Evolutionary conservation across 441 rosid genomes (phyloP).

Genomic region (Raphanus hybrid): DNA sequence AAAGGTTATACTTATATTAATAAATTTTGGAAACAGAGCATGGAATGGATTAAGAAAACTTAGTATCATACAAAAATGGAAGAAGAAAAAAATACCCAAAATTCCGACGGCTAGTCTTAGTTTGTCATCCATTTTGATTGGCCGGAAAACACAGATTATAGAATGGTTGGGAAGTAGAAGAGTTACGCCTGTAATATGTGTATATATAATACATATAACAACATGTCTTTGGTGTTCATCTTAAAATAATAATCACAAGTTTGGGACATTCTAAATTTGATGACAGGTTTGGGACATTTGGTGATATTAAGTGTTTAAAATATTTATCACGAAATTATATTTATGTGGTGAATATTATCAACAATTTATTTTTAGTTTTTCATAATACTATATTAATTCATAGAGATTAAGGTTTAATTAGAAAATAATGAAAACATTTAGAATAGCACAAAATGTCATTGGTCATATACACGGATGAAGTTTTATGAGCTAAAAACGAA

Average conservation of each 20-base stretch:
- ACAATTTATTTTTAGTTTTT: not conserved
- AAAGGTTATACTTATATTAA: not conserved
- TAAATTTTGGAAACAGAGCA: not conserved
- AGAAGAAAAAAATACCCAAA: slow-evolving; percentile 50
- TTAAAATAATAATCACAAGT: slow-evolving; percentile 31
- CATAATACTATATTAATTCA: not conserved
- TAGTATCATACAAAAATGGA: not conserved
- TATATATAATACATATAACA: slow-evolving; percentile 17
- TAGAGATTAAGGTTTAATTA: not conserved
- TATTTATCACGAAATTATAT: not conserved
- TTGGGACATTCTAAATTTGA: slow-evolving; percentile 21
- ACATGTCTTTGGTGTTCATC: slow-evolving; percentile 22
- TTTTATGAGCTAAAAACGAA: not conserved
- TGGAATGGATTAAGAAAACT: not conserved
- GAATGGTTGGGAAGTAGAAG: slow-evolving; percentile 25
- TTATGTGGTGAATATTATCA: not conserved
- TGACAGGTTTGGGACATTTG: slow-evolving; percentile 34
- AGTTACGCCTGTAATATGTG: slow-evolving; percentile 21
- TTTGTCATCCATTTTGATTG: slow-evolving; percentile 59
- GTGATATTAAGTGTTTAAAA: not conserved
- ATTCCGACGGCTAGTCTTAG: slow-evolving; percentile 65
- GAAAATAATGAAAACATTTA: not conserved
- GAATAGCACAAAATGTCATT: not conserved
- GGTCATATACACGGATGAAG: not conserved
- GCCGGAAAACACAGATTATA: slow-evolving; percentile 24